A percentile compares a stretch with the other conserved stretches of the same genome.
phyloP scores from a whole-genome alignment of 2,329 filamentous ascomycete species.

The Apiospora malaysiana region DNA sequence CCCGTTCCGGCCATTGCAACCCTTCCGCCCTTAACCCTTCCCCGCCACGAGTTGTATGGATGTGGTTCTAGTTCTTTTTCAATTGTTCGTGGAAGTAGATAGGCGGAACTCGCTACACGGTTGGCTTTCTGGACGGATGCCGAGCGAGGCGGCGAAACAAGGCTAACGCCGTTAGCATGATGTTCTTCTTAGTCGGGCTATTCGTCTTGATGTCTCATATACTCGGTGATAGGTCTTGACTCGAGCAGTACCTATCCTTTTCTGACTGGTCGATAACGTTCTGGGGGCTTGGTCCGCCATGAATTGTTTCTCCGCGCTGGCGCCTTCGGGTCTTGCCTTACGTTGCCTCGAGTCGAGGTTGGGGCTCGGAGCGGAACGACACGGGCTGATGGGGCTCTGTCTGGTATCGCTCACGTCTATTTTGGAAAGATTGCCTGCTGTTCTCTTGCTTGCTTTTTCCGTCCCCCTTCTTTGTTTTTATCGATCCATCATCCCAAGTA shows the following conservation, averaged over 20 bases:
- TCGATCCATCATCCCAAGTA: constrained; percentile 12
- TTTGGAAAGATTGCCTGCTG: background rate
- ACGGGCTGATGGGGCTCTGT: background rate
- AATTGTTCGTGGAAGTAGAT: background rate
- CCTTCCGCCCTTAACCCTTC: background rate
- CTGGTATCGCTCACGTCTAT: background rate
- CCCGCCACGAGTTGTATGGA: background rate
- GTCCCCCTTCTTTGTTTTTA: background rate
- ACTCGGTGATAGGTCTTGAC: constrained; percentile 8
- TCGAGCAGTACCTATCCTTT: background rate
- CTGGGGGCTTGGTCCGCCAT: background rate
- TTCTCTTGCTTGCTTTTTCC: background rate
- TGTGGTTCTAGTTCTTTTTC: background rate
- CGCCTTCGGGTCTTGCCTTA: background rate
- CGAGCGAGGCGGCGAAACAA: constrained; percentile 12
- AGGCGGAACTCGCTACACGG: constrained; percentile 11
- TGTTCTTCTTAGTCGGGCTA: background rate
- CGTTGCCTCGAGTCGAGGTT: background rate
- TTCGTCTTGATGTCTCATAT: constrained; percentile 4
- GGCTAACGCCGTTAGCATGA: constrained; percentile 5
- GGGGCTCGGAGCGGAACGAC: constrained; percentile 11
- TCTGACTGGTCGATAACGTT: background rate
- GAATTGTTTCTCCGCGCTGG: background rate
- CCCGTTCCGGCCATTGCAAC: background rate
- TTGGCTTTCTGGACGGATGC: background rate